Percentiles rank a stretch among this genome's conserved stretches.
These are phyloP conservation scores for Houttuynia cordata DNA, from an alignment of 164 flowering plant species.

Conservation along the genomic window DNA sequence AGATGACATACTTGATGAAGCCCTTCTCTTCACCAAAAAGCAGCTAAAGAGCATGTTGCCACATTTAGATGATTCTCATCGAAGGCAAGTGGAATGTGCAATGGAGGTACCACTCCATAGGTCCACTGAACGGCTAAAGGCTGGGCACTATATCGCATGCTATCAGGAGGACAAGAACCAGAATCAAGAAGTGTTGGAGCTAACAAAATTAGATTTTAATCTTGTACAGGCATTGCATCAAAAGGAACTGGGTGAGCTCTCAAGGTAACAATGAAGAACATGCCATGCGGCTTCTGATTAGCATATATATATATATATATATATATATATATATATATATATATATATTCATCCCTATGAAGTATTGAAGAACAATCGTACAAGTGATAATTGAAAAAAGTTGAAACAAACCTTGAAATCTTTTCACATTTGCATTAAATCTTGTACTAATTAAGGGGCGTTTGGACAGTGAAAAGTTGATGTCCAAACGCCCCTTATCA, in stretches of 20 bases:
- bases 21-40: neutral
- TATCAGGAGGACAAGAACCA: conserved; percentile 19
- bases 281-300: too few relatives aligned
- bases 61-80: conserved; percentile 18
- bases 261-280: conserved; percentile 14
- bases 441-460: too few relatives aligned
- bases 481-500: too few relatives aligned
- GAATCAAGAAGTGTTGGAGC: conserved; percentile 12
- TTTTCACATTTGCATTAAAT: too few relatives aligned
- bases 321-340: too few relatives aligned
- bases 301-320: too few relatives aligned
- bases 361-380: too few relatives aligned
- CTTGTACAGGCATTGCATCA: conserved; percentile 27
- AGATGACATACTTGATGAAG: neutral
- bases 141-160: conserved; percentile 21
- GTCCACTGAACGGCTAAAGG: conserved; percentile 23
- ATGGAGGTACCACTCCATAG: conserved; percentile 23
- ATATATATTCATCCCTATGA: too few relatives aligned
- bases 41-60: neutral
- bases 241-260: conserved; percentile 21
- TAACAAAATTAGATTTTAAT: conserved; percentile 52
- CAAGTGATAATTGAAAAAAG: too few relatives aligned
- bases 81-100: conserved; percentile 19
- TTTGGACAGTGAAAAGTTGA: too few relatives aligned
- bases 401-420: too few relatives aligned